phyloP scores from a whole-genome alignment of 257 asterid species.

The Fraxinus excelsior region DNA sequence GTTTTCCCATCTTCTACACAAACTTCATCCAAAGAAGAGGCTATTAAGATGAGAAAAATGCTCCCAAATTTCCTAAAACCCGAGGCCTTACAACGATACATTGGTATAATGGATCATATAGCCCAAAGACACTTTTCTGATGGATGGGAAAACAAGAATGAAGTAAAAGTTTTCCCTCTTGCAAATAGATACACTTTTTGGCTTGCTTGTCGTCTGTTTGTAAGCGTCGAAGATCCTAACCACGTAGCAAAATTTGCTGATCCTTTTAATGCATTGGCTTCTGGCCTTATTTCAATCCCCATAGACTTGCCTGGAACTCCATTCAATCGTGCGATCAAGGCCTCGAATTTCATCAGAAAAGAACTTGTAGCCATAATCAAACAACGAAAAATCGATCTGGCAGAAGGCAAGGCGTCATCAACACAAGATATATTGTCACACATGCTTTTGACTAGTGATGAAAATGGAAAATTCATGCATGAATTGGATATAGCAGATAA shows the following conservation, averaged over 20 bases:
- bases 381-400: conserved; percentile 49
- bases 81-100: conserved; percentile 57
- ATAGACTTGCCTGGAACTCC: conserved; percentile 61
- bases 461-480: conserved; percentile 53
- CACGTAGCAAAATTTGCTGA: conserved; percentile 49
- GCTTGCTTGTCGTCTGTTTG: conserved; percentile 51
- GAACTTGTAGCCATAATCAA: conserved; percentile 46
- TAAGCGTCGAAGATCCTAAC: conserved; percentile 53
- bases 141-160: conserved; percentile 50
- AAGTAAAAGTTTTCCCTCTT: conserved; percentile 46
- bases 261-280: conserved; percentile 50
- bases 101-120: conserved; percentile 58
- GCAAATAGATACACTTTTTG: conserved; percentile 56
- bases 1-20: conserved; percentile 51
- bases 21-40: conserved; percentile 57
- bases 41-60: conserved; percentile 62
- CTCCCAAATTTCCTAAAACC: conserved; percentile 62
- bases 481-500: conserved; percentile 59
- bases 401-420: conserved; percentile 41
- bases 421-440: conserved; percentile 68
- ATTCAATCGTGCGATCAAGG: conserved; percentile 51
- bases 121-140: conserved; percentile 40
- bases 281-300: conserved; percentile 54
- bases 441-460: conserved; percentile 55
- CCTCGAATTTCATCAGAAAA: conserved; percentile 43